Base-by-base conservation (phyloP, 1,284 basidiomycete species). In the Stereum hirsutum region DNA sequence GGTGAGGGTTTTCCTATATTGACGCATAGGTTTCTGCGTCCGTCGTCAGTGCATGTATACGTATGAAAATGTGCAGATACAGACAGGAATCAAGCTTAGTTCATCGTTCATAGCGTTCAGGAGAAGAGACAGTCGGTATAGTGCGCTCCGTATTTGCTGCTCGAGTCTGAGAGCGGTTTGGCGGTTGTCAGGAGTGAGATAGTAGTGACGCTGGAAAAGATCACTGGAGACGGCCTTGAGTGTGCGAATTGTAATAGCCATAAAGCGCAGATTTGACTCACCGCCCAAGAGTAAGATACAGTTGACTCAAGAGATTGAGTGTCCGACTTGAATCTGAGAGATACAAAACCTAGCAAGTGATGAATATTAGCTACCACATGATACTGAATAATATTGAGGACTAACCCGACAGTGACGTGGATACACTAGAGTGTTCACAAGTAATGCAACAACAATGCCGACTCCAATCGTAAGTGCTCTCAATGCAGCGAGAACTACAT, bases 71-170 rank as follows among this genome's bases (percentile, higher is more conserved):
- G 31, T 17, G 14, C 25, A 15, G 33, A 21, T 8, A 53, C 69
- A 39, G 46, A 72, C 72, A n/a, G 72, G 72, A 20, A 72, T 54
- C 4, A 75, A 60, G 46, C 73, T 72, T 10, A 74, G 54, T 49
- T 75, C 72, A 42, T 70, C 65, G 42, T 65, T 54, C 70, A 75
- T 73, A 1, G 66, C 66, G 19, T 52, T 57, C 23, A 74, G 57
- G 6, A 71, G 52, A 7, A 60, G 55, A 1, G 64, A 61, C 34
- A 69, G 48, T 47, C 68, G 60, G 45, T 66, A 60, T 8, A 71
- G 49, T 10, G 61, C 50, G 43, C 65, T 65, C 24, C 70, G 65
- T 25, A 68, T 68, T 28, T 66, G 54, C 4, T 69, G 52, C 49
- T 74, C 73, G 2, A 70, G 53, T 47, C 66, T 67, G 10, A 70